Base-by-base conservation (phyloP, 2,329 filamentous ascomycete genomes). In the Xylariaceae sp. region DNA sequence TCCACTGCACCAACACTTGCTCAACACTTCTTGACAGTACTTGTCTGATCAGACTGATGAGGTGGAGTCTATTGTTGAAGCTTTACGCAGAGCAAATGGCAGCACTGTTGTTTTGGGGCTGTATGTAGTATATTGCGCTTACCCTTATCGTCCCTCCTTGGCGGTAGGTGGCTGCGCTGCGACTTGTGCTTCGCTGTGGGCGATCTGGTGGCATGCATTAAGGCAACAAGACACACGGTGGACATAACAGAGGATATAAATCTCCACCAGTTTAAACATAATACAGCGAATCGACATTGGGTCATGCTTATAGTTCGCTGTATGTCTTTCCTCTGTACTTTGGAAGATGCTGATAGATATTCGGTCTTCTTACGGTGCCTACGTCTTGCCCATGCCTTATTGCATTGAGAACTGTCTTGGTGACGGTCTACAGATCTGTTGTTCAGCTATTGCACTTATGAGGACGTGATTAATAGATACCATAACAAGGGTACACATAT, bases 51-150 rank as follows among this genome's bases (percentile, higher is more conserved):
- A 6, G 3, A n/a, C 21, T 21, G 33, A 36, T n/a, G 16, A 16
- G 9, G 21, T 19, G 34, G n/a, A 16, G 34, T 14, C 12, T 16
- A 14, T 26, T 45, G 12, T 47, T 48, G 43, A 8, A 8, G n/a
- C 26, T 7, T 26, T 41, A 41, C 33, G 5, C 26, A 7, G 21
- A 41, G 21, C 21, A 14, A 16, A 33, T 44, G 21, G 43, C 34
- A 37, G 19, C 26, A 33, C 23, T 31, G 29, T 17, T 16, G 33
- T 39, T 39, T 36, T 21, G 7, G 34, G 34, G 34, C 33, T 54
- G 6, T 45, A 21, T 28, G 41, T 19, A 40, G 49, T 53, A 44
- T 41, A n/a, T 29, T 34, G 24, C n/a, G 28, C 24, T 41, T 36
- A 34, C 16, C 16, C 46, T 33, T 44, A 16, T 31, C 28, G 24